Evolutionary conservation across 2,329 filamentous ascomycete genomes (phyloP), one percentile per base, ranked within the genome.

Genomic region (Leptosphaerulina australis): DNA sequence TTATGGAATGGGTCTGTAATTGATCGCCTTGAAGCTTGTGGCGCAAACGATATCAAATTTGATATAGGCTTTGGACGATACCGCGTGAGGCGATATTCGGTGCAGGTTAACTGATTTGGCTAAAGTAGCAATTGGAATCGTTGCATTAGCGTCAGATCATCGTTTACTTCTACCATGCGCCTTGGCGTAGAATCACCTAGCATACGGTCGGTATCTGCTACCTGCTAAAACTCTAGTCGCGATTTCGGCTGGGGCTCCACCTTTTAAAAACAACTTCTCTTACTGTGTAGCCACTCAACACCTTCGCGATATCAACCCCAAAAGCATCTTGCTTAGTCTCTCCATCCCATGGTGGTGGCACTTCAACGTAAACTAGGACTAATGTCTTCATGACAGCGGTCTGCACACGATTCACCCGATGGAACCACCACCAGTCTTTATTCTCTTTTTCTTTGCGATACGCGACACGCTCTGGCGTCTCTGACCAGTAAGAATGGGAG

Each of bases 321-420:
- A 60, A 66, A 3, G 66, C 65, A 9, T 73, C 71, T 12, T 76
- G 63, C 12, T 77, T 77, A 3, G 36, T 18, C 26, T 73, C 71
- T 2, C 76, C 74, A 36, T 76, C 74, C 12, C 78, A 64, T 1
- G 90, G 88, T 3, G 87, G 81, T 2, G 94, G 94, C 4, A 99
- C 81, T 58, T 97, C 92, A 10, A 99, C 92, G 67, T 97, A 99
- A 30, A 89, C 87, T 24, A 99, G 71, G 28, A 97, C 86, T 59
- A 99, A 72, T 38, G 86, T 96, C 80, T 99, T 99, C 68, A 88
- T 84, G 4, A 96, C 94, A 63, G 96, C 90, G 1, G 87, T 87
- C 62, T 97, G 85, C 12, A 97, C 92, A 7, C 94, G 84, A 59
- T 96, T 95, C 34, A 96, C 83, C 35, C 90, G 88, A 74, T 97